A percentile compares a stretch with the other conserved stretches of the same genome.
phyloP scores from a whole-genome alignment of 202 grass and related monocot genomes.

The Thinopyrum obtusiflorum region DNA sequence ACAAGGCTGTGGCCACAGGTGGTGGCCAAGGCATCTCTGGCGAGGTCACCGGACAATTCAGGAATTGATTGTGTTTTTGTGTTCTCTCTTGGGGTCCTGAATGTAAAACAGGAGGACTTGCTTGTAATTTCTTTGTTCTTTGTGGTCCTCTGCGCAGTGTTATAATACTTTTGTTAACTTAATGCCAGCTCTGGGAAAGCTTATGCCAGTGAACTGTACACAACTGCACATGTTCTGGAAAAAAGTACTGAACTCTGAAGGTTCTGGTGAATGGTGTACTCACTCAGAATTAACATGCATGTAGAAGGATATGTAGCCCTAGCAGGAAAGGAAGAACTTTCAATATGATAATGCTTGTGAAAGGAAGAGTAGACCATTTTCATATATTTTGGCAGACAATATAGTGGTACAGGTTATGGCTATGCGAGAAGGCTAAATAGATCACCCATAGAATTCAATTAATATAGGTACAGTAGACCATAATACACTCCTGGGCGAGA shows the following conservation, averaged over 20 bases:
- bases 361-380: neutral
- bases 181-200: no score
- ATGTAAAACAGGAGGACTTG: no score
- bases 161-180: no score
- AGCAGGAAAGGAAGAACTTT: neutral
- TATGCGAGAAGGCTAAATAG: neutral
- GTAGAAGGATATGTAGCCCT: neutral
- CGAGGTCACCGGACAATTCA: no score
- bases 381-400: constrained; percentile 12
- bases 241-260: neutral
- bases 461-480: neutral
- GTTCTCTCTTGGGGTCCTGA: no score
- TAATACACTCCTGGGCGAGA: neutral
- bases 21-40: no score
- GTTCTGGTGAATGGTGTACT: neutral
- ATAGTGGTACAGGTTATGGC: neutral
- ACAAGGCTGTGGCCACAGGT: no score
- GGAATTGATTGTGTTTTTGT: no score
- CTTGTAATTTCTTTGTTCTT: no score
- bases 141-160: no score
- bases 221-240: neutral
- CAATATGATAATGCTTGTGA: neutral
- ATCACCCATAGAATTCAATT: neutral
- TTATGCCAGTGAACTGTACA: neutral
- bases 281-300: constrained; percentile 2